Conservation (phyloP, 345 rosid genomes). For the Linum trigynum region DNA sequence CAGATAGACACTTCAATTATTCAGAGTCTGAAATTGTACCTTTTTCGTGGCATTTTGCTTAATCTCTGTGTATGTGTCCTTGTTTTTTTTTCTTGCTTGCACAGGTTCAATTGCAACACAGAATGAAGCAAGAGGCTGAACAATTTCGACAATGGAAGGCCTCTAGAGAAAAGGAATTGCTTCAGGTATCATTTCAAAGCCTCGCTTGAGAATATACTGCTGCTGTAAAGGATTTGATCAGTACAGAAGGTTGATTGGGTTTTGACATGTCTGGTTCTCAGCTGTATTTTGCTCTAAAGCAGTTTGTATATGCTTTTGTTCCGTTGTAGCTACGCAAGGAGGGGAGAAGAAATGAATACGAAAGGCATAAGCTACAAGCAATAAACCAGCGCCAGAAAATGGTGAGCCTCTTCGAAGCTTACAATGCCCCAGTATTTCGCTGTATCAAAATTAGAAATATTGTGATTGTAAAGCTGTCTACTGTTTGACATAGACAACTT, state of each 20-base stretch:
- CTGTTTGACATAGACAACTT: not conserved
- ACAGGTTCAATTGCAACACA: conserved; percentile 93
- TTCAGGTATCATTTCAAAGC: conserved; percentile 49
- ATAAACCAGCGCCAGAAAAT: conserved; percentile 93
- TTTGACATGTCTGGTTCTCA: not conserved
- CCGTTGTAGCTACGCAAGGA: conserved; percentile 72
- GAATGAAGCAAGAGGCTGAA: conserved; percentile 98
- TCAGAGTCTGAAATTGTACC: not conserved
- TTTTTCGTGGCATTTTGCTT: not conserved
- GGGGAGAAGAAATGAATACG: conserved; percentile 94
- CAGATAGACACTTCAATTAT: not conserved
- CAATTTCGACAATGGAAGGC: conserved; percentile 99
- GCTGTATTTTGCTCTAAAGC: not conserved
- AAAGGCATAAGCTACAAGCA: conserved; percentile 95
- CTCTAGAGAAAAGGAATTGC: conserved; percentile 82
- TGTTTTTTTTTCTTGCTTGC: conserved; percentile 2
- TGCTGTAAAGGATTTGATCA: not conserved
- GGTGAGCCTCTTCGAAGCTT: conserved; percentile 32
- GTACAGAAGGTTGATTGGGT: not conserved
- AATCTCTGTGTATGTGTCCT: conserved; percentile 1
- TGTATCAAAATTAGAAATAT: not conserved
- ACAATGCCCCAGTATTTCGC: not conserved
- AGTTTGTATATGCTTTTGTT: conserved; percentile 5
- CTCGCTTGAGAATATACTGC: not conserved
- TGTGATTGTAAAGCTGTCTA: not conserved